phyloP scores from a whole-genome alignment of 2,329 filamentous ascomycete genomes.

The Penicillium hordei region DNA sequence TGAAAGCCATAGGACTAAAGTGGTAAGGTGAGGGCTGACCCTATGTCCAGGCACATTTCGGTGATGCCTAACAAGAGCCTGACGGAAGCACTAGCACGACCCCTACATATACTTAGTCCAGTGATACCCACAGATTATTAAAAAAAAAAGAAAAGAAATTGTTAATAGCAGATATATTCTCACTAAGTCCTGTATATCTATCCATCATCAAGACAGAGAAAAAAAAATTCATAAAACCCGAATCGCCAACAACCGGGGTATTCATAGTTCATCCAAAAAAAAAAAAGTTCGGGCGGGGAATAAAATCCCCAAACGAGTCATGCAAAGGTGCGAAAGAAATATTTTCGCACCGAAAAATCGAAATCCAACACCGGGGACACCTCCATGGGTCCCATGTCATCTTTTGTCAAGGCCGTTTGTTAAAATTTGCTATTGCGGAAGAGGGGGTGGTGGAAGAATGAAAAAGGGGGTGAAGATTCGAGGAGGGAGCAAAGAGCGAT shows the following conservation, averaged over 20 bases:
- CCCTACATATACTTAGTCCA: neutral
- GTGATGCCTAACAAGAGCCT: neutral
- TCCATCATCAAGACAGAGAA: conserved; percentile 15
- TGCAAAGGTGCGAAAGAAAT: conserved; percentile 8
- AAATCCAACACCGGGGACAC: conserved; percentile 22
- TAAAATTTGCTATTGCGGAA: conserved; percentile 21
- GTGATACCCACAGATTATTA: neutral
- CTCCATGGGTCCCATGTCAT: conserved; percentile 7
- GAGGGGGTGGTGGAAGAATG: conserved; percentile 8
- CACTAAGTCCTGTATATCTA: conserved; percentile 18
- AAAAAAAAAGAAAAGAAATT: neutral
- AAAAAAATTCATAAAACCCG: conserved; percentile 16
- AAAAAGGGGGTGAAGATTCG: neutral
- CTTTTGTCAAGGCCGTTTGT: conserved; percentile 14
- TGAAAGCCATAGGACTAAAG: neutral
- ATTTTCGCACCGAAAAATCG: conserved; percentile 4
- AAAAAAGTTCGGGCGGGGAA: conserved; percentile 13
- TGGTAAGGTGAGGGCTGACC: neutral
- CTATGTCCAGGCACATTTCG: neutral
- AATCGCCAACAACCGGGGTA: conserved; percentile 31
- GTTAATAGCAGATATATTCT: conserved; percentile 7
- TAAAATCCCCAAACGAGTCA: conserved; percentile 20
- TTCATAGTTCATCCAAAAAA: conserved; percentile 30
- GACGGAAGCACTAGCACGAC: neutral
- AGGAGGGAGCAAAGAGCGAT: neutral